Conservation (phyloP, 371 early-diverging fungal genomes). For the Batkoa obscura region DNA sequence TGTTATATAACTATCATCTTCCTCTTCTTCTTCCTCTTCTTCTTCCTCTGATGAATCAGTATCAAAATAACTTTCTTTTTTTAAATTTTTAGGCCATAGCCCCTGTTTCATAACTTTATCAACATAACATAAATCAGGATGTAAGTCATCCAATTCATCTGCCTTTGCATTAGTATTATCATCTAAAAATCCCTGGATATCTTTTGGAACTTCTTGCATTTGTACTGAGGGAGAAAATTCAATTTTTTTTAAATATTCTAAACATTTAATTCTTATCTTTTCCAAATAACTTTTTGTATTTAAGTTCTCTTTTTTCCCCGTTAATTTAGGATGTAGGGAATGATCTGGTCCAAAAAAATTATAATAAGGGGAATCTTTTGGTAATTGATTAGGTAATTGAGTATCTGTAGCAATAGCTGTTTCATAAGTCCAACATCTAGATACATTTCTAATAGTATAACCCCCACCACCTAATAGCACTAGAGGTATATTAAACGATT, state of each 20-base stretch:
- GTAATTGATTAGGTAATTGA: conserved; percentile 49
- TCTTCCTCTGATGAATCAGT: too few relatives aligned
- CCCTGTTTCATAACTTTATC: too few relatives aligned
- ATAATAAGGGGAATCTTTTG: conserved; percentile 30
- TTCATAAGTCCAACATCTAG: conserved; percentile 89
- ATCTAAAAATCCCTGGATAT: conserved; percentile 55
- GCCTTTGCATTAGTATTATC: conserved; percentile 33
- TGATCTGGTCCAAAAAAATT: conserved; percentile 75
- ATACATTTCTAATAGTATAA: conserved; percentile 83
- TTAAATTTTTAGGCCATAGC: too few relatives aligned
- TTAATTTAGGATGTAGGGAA: conserved; percentile 57
- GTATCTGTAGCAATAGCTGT: conserved; percentile 66
- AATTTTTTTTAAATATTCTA: conserved; percentile 79
- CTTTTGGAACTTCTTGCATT: conserved; percentile 73
- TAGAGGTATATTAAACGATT: conserved; percentile 58
- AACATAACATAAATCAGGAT: conserved; percentile 10
- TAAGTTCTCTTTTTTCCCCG: conserved; percentile 64
- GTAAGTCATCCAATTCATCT: conserved; percentile 30
- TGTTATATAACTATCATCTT: too few relatives aligned
- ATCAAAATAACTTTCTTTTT: too few relatives aligned
- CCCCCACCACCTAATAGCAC: conserved; percentile 89
- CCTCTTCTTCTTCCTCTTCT: too few relatives aligned
- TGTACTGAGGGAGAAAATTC: conserved; percentile 92
- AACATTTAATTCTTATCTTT: conserved; percentile 48
- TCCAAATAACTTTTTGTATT: conserved; percentile 77